Percentiles rank a stretch among this genome's conserved stretches.
phyloP scores from a whole-genome alignment of 2,329 filamentous ascomycete genomes.

The Diaporthe amygdali region DNA sequence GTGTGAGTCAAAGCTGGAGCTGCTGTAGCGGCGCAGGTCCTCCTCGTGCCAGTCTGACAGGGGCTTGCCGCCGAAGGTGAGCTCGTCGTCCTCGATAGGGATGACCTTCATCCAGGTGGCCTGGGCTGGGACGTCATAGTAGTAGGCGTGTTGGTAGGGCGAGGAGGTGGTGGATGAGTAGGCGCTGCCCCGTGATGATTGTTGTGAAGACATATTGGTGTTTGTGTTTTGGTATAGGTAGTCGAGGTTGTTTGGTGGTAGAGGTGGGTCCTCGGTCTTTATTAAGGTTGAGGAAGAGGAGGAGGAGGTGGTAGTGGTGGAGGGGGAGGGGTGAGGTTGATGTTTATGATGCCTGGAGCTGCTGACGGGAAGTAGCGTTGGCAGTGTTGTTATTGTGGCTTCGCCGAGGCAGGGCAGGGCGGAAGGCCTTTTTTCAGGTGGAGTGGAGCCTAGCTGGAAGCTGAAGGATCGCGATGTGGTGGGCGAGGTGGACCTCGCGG shows the following conservation, averaged over 20 bases:
- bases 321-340: not conserved
- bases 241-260: not conserved
- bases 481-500: not conserved
- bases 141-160: slow-evolving; percentile 20
- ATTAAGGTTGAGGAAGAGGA: not conserved
- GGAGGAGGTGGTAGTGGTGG: not conserved
- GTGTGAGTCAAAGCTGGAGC: slow-evolving; percentile 39
- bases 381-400: slow-evolving; percentile 20
- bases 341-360: not conserved
- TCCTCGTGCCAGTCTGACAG: slow-evolving; percentile 66
- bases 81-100: slow-evolving; percentile 65
- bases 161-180: slow-evolving; percentile 18
- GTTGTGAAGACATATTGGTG: slow-evolving; percentile 23
- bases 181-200: slow-evolving; percentile 19
- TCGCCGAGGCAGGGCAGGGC: slow-evolving; percentile 15
- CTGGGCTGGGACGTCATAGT: slow-evolving; percentile 30
- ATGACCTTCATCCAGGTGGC: slow-evolving; percentile 56
- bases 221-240: not conserved
- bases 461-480: slow-evolving; percentile 15
- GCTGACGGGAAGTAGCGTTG: not conserved
- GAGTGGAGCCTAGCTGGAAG: slow-evolving; percentile 6
- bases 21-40: slow-evolving; percentile 52
- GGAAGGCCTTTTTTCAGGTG: slow-evolving; percentile 16
- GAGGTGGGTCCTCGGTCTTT: not conserved
- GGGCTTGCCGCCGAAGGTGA: slow-evolving; percentile 66